Base-by-base conservation (phyloP, 768 basidiomycete genomes). In the Pleurotus ostreatus region DNA sequence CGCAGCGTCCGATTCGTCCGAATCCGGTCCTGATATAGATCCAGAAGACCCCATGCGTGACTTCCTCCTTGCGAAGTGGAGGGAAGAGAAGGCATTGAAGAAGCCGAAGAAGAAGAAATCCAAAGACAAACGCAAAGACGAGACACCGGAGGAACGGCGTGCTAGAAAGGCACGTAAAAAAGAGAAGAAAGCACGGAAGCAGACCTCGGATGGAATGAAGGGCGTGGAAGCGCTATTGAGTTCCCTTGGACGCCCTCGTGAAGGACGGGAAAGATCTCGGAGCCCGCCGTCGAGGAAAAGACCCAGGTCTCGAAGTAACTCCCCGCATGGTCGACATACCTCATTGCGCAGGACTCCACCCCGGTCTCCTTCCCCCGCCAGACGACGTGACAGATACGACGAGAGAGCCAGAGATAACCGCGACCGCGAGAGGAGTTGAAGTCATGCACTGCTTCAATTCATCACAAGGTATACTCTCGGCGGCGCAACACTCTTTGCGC, bases 1-100 rank as follows among this genome's bases (percentile, higher is more conserved):
- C 41, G 80, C 68, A 2, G 84, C 88, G 4, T 87, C 89, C 34
- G 86, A 86, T 3, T 86, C 88, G 1, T 85, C 74, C 13, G 80
- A 81, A 2, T 79, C 85, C 15, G 78, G 74, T 15, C 80, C 85
- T 23, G 78, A 82, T 7, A 89, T 97, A 56, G 95, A 98, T 68
- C 92, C 91, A 1, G 96, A 98, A 67, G 97, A 99, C 71, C 97
- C 97, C 1, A 98, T 99, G 97, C 84, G 88, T 25, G 95, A 94
- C 59, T 98, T 92, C 67, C 76, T 99, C 34, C 72, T 94, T 39
- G 80, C 84, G 1, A 82, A 95, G 67, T 79, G 81, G 63, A 82
- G 74, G 61, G 89, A 92, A 65, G 82, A 83, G 65, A 89, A 86
- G 61, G 83, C 78, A 2, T 70, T 77, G 57, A 88, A 86, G 71